Conservation (phyloP, 2,329 filamentous ascomycete species). For the Stemphylium vesicarium region DNA sequence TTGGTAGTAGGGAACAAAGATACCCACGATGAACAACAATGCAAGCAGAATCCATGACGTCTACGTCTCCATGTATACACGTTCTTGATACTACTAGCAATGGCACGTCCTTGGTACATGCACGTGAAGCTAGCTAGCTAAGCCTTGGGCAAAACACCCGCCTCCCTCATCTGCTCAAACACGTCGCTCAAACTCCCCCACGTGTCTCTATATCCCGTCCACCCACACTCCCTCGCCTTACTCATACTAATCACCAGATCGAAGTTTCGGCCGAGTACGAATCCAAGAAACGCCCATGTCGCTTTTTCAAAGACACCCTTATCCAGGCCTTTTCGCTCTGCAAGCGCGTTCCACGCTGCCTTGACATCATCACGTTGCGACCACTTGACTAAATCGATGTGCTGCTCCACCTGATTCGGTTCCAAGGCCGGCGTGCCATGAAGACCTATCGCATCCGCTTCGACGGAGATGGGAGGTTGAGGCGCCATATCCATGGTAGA, state of each 20-base stretch:
- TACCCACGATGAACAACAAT: background rate
- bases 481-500: background rate
- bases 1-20: background rate
- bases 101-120: background rate
- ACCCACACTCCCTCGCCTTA: conserved; percentile 56
- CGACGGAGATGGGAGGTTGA: conserved; percentile 22
- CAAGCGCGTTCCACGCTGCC: conserved; percentile 48
- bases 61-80: no score
- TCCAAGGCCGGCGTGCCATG: conserved; percentile 8
- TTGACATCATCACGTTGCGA: conserved; percentile 48
- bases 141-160: conserved; percentile 20
- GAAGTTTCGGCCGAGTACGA: conserved; percentile 53
- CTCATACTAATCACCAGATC: conserved; percentile 53
- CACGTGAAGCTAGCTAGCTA: background rate
- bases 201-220: conserved; percentile 47
- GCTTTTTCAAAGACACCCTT: conserved; percentile 52
- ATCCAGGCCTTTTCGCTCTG: conserved; percentile 45
- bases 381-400: conserved; percentile 53
- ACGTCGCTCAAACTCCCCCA: conserved; percentile 49
- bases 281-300: conserved; percentile 54
- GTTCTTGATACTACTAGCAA: no score
- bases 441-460: conserved; percentile 20
- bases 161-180: conserved; percentile 46
- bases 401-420: conserved; percentile 45
- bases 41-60: background rate